A percentile compares a stretch with the other conserved stretches of the same genome.
phyloP scores from a whole-genome alignment of 495 filamentous ascomycete species.

The Cercophora newfieldiana region DNA sequence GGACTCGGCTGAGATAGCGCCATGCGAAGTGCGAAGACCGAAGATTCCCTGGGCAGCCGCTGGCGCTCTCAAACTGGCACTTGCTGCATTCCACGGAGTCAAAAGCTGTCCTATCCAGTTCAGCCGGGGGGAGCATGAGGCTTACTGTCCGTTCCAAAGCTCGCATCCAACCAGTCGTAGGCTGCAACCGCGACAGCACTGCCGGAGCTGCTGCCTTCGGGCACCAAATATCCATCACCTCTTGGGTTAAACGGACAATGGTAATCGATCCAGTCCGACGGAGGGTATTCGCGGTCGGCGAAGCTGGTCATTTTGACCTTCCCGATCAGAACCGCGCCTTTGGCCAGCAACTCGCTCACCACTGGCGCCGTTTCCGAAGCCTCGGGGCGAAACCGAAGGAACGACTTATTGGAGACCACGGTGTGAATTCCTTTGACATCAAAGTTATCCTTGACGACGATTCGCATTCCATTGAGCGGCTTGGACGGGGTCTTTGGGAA shows the following conservation, averaged over 20 bases:
- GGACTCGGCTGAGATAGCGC: too few relatives aligned
- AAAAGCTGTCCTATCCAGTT: too few relatives aligned
- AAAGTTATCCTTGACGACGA: conserved; percentile 2
- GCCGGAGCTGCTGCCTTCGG: conserved; percentile 7
- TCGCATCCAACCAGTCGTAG: conserved; percentile 8
- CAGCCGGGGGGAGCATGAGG: too few relatives aligned
- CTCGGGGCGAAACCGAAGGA: too few relatives aligned
- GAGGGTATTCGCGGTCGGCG: neutral
- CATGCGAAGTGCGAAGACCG: too few relatives aligned
- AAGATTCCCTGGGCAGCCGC: too few relatives aligned
- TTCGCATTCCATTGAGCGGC: neutral
- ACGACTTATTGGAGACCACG: too few relatives aligned
- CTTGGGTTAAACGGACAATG: conserved; percentile 8
- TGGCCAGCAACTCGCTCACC: too few relatives aligned
- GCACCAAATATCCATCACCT: conserved; percentile 11
- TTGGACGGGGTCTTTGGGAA: neutral
- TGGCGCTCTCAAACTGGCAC: too few relatives aligned
- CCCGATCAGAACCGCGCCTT: conserved; percentile 7
- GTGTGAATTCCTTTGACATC: neutral
- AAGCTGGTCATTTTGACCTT: conserved; percentile 8
- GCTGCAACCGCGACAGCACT: neutral
- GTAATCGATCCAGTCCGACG: conserved; percentile 12
- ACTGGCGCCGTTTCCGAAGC: too few relatives aligned
- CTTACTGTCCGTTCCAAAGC: conserved; percentile 12
- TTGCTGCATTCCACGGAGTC: too few relatives aligned